Percentiles rank a stretch among this genome's conserved stretches.
These are phyloP conservation scores for Physcomitrium patens DNA, from an alignment of 225 moss, liverwort and hornwort genomes.

Conservation along the genomic window DNA sequence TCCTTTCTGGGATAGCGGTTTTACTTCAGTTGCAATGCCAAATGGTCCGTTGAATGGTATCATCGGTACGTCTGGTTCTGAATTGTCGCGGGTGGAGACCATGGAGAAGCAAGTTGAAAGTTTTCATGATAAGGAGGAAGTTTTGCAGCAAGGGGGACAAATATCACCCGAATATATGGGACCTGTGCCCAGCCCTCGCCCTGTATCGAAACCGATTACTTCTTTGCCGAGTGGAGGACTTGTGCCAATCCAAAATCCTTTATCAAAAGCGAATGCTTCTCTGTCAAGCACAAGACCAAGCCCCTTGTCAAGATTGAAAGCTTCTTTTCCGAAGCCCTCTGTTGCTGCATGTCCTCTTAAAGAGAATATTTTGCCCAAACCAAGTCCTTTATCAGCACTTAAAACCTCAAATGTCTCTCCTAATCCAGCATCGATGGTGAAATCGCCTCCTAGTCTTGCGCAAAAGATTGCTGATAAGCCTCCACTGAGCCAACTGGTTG, in stretches of 20 bases:
- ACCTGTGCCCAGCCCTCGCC: not conserved
- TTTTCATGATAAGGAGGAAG: constrained; percentile 21
- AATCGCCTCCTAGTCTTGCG: not conserved
- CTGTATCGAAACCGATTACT: no score
- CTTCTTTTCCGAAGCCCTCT: constrained; percentile 12
- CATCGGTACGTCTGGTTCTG: not conserved
- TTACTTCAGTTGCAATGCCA: not conserved
- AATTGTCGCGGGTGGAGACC: constrained; percentile 1
- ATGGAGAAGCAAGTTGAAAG: constrained; percentile 19
- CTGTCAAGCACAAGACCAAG: not conserved
- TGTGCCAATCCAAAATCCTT: no score
- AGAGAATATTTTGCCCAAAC: not conserved
- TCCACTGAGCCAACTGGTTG: not conserved
- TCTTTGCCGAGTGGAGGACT: no score
- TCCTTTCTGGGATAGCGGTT: constrained; percentile 16
- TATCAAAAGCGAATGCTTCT: no score
- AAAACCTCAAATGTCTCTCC: constrained; percentile 1
- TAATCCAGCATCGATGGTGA: constrained; percentile 7
- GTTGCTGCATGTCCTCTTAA: constrained; percentile 27
- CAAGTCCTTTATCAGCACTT: constrained; percentile 1
- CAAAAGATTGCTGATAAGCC: not conserved
- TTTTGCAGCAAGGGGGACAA: constrained; percentile 2
- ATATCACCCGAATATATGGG: not conserved
- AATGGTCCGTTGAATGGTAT: constrained; percentile 12
- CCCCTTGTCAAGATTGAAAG: constrained; percentile 16